These are phyloP conservation scores for Abrus precatorius DNA, from an alignment of 306 rosid species.

Conservation along the genomic window DNA sequence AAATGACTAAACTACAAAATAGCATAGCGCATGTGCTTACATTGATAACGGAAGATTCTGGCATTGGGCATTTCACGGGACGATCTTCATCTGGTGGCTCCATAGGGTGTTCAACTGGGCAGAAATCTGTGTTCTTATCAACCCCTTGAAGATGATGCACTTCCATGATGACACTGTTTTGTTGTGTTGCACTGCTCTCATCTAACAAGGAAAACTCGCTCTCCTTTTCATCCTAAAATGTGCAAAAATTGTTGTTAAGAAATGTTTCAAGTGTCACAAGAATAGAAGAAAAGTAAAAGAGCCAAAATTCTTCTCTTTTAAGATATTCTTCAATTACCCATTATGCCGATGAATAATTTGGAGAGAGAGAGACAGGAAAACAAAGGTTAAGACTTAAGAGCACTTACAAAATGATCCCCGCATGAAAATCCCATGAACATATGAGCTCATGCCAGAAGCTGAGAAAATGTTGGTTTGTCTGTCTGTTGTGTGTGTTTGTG, in stretches of 20 bases:
- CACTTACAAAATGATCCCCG: constrained; percentile 67
- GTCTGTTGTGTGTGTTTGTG: constrained; percentile 42
- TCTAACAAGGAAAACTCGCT: constrained; percentile 56
- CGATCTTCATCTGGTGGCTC: constrained; percentile 95
- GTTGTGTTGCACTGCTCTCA: constrained; percentile 48
- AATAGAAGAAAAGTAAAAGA: background rate
- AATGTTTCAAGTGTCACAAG: background rate
- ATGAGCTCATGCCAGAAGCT: constrained; percentile 54
- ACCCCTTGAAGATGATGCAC: constrained; percentile 52
- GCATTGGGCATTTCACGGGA: constrained; percentile 96
- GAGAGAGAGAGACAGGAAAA: constrained; percentile 15
- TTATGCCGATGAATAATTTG: constrained; percentile 16
- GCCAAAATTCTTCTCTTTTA: background rate
- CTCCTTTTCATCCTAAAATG: constrained; percentile 61
- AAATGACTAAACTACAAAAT: background rate
- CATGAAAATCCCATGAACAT: constrained; percentile 68
- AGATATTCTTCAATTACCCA: constrained; percentile 30
- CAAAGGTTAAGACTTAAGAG: constrained; percentile 6
- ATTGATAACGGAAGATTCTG: constrained; percentile 76
- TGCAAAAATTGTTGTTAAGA: background rate
- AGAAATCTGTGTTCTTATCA: constrained; percentile 74
- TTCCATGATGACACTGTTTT: constrained; percentile 54
- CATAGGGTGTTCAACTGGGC: constrained; percentile 90
- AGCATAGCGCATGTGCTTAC: constrained; percentile 53
- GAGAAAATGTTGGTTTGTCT: constrained; percentile 59